phyloP scores from a whole-genome alignment of 108 stramenopile species.

The Nitzschia inconspicua region DNA sequence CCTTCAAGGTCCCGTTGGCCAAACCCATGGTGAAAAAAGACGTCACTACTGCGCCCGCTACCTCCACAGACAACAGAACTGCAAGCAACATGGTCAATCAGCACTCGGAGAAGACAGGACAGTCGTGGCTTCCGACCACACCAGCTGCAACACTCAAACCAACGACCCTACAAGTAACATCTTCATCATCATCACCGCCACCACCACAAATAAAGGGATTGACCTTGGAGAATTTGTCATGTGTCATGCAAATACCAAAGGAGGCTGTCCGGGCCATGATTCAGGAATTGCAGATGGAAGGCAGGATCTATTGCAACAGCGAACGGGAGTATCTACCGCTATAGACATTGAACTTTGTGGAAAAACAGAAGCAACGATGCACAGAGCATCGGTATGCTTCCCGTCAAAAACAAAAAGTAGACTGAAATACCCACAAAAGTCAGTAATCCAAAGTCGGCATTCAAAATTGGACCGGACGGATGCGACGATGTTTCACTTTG shows the following conservation, averaged over 20 bases:
- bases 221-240: slow-evolving; percentile 21
- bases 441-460: too few species aligned
- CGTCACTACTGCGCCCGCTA: too few species aligned
- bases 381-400: neutral
- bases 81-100: too few species aligned
- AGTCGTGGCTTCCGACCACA: too few species aligned
- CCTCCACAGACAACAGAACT: too few species aligned
- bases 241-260: slow-evolving; percentile 18
- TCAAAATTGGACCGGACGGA: too few species aligned
- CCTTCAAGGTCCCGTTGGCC: too few species aligned
- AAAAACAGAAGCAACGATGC: neutral
- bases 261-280: slow-evolving; percentile 17
- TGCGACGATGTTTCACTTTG: too few species aligned
- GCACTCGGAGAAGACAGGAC: too few species aligned
- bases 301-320: slow-evolving; percentile 29
- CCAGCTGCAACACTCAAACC: neutral
- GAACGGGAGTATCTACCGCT: slow-evolving; percentile 27
- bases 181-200: neutral
- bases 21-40: too few species aligned
- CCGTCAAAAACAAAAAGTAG: neutral
- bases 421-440: too few species aligned
- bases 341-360: too few species aligned
- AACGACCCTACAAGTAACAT: neutral
- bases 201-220: slow-evolving; percentile 6
- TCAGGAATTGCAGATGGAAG: slow-evolving; percentile 20